These are phyloP conservation scores for Mycena galericulata DNA, from an alignment of 768 basidiomycete genomes.

Conservation along the genomic window DNA sequence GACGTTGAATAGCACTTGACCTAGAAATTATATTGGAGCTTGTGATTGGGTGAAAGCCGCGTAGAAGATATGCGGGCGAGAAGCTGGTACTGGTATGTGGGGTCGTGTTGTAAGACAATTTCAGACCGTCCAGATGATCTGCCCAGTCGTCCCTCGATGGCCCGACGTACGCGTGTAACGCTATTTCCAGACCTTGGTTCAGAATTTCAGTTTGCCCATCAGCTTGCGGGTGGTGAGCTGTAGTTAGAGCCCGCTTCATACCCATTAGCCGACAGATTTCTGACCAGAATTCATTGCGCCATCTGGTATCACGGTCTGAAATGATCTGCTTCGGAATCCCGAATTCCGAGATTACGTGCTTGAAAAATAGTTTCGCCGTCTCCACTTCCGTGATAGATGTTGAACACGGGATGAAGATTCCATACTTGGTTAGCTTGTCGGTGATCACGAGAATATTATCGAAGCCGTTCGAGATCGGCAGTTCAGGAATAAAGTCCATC, in stretches of 20 bases:
- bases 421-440: conserved; percentile 30
- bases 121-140: conserved; percentile 35
- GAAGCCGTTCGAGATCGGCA: conserved; percentile 46
- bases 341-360: conserved; percentile 5
- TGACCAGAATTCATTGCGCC: conserved; percentile 42
- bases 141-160: conserved; percentile 41
- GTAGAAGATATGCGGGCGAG: conserved; percentile 43
- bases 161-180: conserved; percentile 45
- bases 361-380: conserved; percentile 21
- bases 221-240: conserved; percentile 46
- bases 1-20: background rate
- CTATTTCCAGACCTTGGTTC: conserved; percentile 48
- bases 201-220: conserved; percentile 52
- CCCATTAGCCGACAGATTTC: conserved; percentile 42
- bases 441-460: conserved; percentile 50
- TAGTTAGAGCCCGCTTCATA: conserved; percentile 41
- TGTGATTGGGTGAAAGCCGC: conserved; percentile 42
- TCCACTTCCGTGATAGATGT: conserved; percentile 39
- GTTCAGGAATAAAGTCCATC: conserved; percentile 52
- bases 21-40: background rate
- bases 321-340: conserved; percentile 41
- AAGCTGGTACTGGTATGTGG: conserved; percentile 42
- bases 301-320: conserved; percentile 42
- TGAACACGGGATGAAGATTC: conserved; percentile 50
- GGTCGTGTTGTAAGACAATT: conserved; percentile 47